phyloP scores from a whole-genome alignment of 768 basidiomycete genomes.

The Mycena leptocephala region DNA sequence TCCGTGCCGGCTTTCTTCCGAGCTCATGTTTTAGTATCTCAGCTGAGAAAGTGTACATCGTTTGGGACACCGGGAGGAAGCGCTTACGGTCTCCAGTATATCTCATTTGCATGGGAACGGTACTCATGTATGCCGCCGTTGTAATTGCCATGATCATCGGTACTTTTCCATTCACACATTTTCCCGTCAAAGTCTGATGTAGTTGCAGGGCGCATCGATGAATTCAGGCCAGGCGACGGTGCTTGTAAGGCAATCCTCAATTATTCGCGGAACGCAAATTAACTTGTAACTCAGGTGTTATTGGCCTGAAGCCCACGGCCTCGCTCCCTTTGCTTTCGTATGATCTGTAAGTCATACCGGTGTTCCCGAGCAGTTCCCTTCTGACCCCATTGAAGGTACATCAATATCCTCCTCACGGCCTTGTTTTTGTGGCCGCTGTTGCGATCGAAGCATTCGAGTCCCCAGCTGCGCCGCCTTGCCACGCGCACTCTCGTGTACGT shows the following conservation, averaged over 20 bases:
- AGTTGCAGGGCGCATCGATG: slow-evolving; percentile 53
- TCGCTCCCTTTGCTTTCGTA: slow-evolving; percentile 63
- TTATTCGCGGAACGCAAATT: too few relatives aligned
- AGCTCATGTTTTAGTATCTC: not conserved
- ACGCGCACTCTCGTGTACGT: slow-evolving; percentile 60
- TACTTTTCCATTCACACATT: slow-evolving; percentile 25
- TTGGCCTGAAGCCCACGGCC: slow-evolving; percentile 61
- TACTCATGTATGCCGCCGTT: slow-evolving; percentile 57
- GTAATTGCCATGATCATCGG: slow-evolving; percentile 57
- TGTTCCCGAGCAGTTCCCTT: not conserved
- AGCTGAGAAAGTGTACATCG: slow-evolving; percentile 66
- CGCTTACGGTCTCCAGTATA: slow-evolving; percentile 61
- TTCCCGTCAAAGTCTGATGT: not conserved
- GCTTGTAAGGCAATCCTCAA: slow-evolving; percentile 45
- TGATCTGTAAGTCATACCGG: slow-evolving; percentile 57
- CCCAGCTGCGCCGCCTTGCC: slow-evolving; percentile 55
- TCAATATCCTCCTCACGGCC: slow-evolving; percentile 56
- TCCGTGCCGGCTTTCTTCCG: not conserved
- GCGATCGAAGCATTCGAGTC: slow-evolving; percentile 50
- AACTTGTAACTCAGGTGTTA: slow-evolving; percentile 43
- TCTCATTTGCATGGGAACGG: slow-evolving; percentile 53
- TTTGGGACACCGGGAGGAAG: slow-evolving; percentile 55
- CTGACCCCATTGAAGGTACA: slow-evolving; percentile 35
- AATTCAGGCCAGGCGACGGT: slow-evolving; percentile 51
- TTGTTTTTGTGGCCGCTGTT: slow-evolving; percentile 67